These are phyloP conservation scores for Fusarium pininemorale DNA, from an alignment of 2,329 filamentous ascomycete species.

Conservation along the genomic window DNA sequence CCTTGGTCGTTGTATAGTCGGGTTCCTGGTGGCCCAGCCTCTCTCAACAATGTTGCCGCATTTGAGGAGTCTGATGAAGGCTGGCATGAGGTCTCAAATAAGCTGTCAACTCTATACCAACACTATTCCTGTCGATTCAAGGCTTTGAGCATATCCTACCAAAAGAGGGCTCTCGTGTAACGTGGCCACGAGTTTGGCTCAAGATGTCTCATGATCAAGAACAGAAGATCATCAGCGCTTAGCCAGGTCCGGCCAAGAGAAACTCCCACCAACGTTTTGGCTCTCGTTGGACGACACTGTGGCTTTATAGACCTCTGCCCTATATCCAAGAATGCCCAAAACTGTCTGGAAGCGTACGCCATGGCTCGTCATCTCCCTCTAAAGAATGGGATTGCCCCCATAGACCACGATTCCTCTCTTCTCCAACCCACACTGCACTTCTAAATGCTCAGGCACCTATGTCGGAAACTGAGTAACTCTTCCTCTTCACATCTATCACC, in stretches of 20 bases:
- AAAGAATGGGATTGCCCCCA: neutral
- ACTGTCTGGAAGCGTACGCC: neutral
- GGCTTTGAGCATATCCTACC: neutral
- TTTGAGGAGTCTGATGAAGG: neutral
- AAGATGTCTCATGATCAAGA: neutral
- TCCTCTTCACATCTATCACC: neutral
- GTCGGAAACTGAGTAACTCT: neutral
- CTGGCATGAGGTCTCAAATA: neutral
- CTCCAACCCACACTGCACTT: neutral
- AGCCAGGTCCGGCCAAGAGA: slow-evolving; percentile 13
- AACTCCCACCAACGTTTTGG: neutral
- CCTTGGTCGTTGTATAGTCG: neutral
- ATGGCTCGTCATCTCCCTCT: slow-evolving; percentile 6
- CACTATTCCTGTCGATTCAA: neutral
- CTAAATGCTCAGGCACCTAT: neutral
- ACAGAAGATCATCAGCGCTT: neutral
- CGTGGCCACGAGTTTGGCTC: neutral
- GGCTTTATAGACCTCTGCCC: neutral
- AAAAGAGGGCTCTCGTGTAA: neutral
- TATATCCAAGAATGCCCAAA: neutral
- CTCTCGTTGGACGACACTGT: neutral
- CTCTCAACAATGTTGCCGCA: neutral
- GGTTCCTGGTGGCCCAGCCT: neutral
- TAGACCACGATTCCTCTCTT: neutral
- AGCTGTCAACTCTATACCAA: neutral